phyloP scores from a whole-genome alignment of 2,329 filamentous ascomycete species.

The Helminthosporium solani region DNA sequence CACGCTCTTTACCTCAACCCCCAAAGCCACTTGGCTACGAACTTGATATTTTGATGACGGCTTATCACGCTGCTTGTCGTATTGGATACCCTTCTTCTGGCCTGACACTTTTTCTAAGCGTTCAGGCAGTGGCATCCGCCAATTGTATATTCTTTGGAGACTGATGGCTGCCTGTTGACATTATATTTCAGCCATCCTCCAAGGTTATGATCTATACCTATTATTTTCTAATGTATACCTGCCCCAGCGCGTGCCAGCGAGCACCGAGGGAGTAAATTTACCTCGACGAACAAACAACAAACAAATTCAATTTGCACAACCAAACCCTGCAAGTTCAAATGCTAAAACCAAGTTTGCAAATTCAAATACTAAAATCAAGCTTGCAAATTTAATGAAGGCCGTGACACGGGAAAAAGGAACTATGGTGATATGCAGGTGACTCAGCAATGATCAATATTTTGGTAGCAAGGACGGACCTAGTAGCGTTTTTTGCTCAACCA shows the following conservation, averaged over 20 bases:
- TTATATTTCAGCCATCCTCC: slow-evolving; percentile 20
- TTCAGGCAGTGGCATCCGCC: slow-evolving; percentile 21
- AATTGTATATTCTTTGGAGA: slow-evolving; percentile 43
- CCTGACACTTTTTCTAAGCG: slow-evolving; percentile 14
- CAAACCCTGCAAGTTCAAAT: not conserved
- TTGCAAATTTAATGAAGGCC: too few species aligned
- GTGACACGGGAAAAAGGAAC: too few species aligned
- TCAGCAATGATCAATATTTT: too few species aligned
- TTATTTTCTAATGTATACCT: slow-evolving; percentile 48
- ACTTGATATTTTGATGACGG: slow-evolving; percentile 36
- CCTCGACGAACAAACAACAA: slow-evolving; percentile 15
- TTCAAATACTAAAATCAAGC: too few species aligned
- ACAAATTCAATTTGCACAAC: slow-evolving; percentile 2
- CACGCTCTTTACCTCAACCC: not conserved
- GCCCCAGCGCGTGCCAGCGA: slow-evolving; percentile 30
- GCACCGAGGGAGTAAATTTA: slow-evolving; percentile 40
- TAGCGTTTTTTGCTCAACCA: not conserved
- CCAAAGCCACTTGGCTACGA: slow-evolving; percentile 42
- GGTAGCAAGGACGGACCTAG: not conserved
- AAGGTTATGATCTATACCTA: slow-evolving; percentile 45
- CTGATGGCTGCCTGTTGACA: slow-evolving; percentile 21
- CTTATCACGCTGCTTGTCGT: slow-evolving; percentile 23
- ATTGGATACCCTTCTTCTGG: slow-evolving; percentile 28
- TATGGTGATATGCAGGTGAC: too few species aligned
- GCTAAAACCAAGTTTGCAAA: not conserved